Evolutionary conservation across 2,329 filamentous ascomycete species (phyloP).

Genomic region (Dactylellina parvicollis): DNA sequence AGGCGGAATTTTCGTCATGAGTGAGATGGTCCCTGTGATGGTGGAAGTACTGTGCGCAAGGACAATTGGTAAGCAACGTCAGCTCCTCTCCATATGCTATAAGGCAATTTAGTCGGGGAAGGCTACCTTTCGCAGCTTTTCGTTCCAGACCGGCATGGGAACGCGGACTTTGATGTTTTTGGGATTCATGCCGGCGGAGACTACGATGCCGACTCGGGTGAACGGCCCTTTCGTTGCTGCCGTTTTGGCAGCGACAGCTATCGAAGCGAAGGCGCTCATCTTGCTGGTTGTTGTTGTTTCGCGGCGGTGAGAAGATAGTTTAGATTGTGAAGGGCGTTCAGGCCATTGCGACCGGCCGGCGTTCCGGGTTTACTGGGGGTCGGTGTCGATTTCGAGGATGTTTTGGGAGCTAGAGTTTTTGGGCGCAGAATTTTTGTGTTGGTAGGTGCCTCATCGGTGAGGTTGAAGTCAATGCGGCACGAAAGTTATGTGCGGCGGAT

Average conservation of each 20-base stretch:
- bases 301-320: neutral
- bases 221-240: conserved; percentile 19
- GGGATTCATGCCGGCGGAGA: conserved; percentile 79
- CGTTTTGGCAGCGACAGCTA: conserved; percentile 2
- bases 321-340: neutral
- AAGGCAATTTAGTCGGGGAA: too few species aligned
- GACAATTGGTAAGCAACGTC: conserved; percentile 5
- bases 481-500: neutral
- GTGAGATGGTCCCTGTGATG: conserved; percentile 74
- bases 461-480: conserved; percentile 5
- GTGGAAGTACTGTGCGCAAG: conserved; percentile 70
- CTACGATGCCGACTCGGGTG: conserved; percentile 70
- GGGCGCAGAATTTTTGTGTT: conserved; percentile 35
- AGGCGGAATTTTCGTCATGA: conserved; percentile 79
- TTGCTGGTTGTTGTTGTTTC: neutral
- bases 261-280: conserved; percentile 12
- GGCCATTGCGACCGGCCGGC: conserved; percentile 25
- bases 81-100: too few species aligned
- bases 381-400: neutral
- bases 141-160: conserved; percentile 77
- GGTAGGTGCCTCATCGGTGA: conserved; percentile 14
- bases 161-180: conserved; percentile 82
- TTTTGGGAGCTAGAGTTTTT: conserved; percentile 4
- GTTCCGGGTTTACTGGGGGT: neutral
- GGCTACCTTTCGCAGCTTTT: conserved; percentile 73